Base-by-base conservation (phyloP, 2,329 filamentous ascomycete genomes). In the Paraphaeosphaeria sporulosa region DNA sequence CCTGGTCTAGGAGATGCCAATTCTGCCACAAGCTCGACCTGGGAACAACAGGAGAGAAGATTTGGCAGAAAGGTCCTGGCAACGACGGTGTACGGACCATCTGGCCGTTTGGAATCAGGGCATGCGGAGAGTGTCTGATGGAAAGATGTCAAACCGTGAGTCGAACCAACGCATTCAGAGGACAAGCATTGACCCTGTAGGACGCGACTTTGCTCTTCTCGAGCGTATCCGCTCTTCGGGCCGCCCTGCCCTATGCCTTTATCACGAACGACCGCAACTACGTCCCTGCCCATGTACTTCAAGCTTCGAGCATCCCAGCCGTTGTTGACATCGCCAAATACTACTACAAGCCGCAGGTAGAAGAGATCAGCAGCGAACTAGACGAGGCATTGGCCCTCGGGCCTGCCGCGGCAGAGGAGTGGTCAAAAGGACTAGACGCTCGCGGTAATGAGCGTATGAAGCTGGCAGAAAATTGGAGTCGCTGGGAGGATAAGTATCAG, bases 381-480 rank as follows among this genome's bases (percentile, higher is more conserved):
- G 80, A 86, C 46, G 81, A 86, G 5, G 90, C 89, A 56, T 86
- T 87, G 67, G 78, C 81, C n/a, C 83, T 92, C 66, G 90, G 91
- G n/a, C 69, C 83, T 47, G 88, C 89, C 44, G 86, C 89, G 12
- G 84, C 86, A 4, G 89, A 92, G 66, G 91, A 94, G 75, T 95
- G 92, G 91, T 82, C 88, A 32, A 94, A 94, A 76, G 91, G 91
- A 10, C 83, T 95, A 3, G 85, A 88, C 46, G 80, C 79, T 30
- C 84, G 86, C 59, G 90, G 90, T 10, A 86, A 86, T 67, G 82
- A 87, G 60, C 79, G 83, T 51, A 84, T 87, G 66, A 83, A 81
- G 12, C 87, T 91, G 71, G 84, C 86, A 32, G 83, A 86, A 30
- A 86, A 90, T 52, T 94, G 91, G 89, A 91, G 93, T 72, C 89